phyloP scores from a whole-genome alignment of 495 filamentous ascomycete species.

The Filosporella fistucella region DNA sequence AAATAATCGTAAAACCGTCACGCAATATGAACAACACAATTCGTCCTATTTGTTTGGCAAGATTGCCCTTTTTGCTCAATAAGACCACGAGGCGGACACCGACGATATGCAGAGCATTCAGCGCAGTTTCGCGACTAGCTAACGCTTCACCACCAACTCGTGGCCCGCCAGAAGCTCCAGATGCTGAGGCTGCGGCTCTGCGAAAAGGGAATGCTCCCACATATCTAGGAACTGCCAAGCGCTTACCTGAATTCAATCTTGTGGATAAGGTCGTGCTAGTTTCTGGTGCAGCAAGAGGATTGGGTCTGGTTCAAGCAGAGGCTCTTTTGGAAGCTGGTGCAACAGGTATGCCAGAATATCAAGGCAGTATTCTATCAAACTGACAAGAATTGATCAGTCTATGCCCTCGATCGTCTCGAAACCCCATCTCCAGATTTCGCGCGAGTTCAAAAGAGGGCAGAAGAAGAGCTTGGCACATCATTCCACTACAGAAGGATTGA shows the following conservation, averaged over 20 bases:
- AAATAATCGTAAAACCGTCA: not conserved
- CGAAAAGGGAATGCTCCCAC: constrained; percentile 1
- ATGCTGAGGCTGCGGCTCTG: constrained; percentile 2
- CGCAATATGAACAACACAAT: not conserved
- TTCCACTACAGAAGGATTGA: constrained; percentile 79
- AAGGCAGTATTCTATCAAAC: not conserved
- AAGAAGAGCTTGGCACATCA: constrained; percentile 59
- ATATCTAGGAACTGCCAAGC: constrained; percentile 19
- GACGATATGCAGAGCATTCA: not conserved
- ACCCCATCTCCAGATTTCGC: constrained; percentile 41
- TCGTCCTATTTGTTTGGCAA: not conserved
- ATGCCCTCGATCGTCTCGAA: constrained; percentile 50
- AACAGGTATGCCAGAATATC: constrained; percentile 32
- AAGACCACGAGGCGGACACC: not conserved
- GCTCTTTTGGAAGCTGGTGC: constrained; percentile 79
- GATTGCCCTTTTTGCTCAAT: not conserved
- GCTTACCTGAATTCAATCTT: constrained; percentile 73
- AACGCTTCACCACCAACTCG: not conserved
- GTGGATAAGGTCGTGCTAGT: constrained; percentile 72
- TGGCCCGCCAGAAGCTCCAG: constrained; percentile 2
- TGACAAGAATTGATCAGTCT: constrained; percentile 35
- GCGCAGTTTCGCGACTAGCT: not conserved
- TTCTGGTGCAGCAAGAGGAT: constrained; percentile 72
- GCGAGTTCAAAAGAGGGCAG: constrained; percentile 58
- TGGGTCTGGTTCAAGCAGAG: constrained; percentile 75